These are phyloP conservation scores for Zasmidium cellare DNA, from an alignment of 2,329 filamentous ascomycete species.

Conservation along the genomic window DNA sequence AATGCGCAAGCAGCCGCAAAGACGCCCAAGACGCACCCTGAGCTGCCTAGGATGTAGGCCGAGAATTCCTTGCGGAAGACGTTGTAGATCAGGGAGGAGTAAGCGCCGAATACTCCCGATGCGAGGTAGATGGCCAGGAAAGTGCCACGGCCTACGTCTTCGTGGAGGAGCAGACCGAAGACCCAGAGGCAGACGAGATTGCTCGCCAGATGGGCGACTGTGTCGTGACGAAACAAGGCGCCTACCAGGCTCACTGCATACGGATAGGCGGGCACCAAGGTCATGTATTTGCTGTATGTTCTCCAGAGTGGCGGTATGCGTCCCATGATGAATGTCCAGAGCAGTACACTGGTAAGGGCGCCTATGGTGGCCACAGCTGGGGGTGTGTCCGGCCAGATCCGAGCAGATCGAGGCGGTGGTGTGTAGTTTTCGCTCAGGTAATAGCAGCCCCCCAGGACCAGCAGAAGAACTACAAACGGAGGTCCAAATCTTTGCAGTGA, in stretches of 20 bases:
- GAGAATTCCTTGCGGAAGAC: conserved; percentile 46
- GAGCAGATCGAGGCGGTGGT: conserved; percentile 47
- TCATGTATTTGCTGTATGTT: conserved; percentile 67
- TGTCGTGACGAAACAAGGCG: conserved; percentile 69
- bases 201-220: conserved; percentile 57
- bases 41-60: conserved; percentile 64
- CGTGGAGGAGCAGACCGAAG: conserved; percentile 66
- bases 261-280: conserved; percentile 65
- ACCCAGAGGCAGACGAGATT: conserved; percentile 69
- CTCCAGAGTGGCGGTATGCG: conserved; percentile 65
- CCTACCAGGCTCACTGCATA: conserved; percentile 62
- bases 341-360: conserved; percentile 61
- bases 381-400: conserved; percentile 62
- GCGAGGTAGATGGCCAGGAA: conserved; percentile 69
- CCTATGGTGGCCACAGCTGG: conserved; percentile 66
- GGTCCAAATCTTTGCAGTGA: conserved; percentile 47
- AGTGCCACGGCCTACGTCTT: conserved; percentile 67
- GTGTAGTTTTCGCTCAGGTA: conserved; percentile 52
- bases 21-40: conserved; percentile 63
- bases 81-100: conserved; percentile 55
- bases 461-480: conserved; percentile 40
- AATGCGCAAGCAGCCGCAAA: conserved; percentile 57
- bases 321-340: conserved; percentile 60
- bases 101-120: conserved; percentile 59
- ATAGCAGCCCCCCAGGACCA: conserved; percentile 42